Evolutionary conservation across 108 stramenopile genomes (phyloP).

Genomic region (Cyclotella kingstonii): DNA sequence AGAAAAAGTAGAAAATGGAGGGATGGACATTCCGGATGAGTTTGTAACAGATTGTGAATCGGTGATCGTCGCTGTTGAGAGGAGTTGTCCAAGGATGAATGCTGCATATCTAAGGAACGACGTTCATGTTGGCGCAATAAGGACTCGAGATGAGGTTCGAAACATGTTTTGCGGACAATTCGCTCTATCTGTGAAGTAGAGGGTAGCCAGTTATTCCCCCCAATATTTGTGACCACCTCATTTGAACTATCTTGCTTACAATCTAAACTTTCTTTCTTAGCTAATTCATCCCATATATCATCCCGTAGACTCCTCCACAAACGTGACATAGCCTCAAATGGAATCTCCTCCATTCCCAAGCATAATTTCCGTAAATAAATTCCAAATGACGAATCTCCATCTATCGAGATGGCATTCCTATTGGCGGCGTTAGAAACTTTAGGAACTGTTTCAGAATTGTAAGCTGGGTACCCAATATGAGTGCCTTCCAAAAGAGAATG

Average conservation of each 20-base stretch:
- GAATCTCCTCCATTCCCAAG: conserved; percentile 78
- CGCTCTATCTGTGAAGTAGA: conserved; percentile 40
- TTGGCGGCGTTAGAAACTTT: neutral
- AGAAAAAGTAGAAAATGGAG: conserved; percentile 81
- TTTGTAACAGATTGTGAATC: conserved; percentile 22
- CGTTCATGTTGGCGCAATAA: neutral
- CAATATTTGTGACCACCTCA: neutral
- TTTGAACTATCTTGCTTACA: neutral
- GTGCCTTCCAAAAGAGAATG: conserved; percentile 25
- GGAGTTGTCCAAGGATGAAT: neutral
- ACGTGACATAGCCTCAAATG: conserved; percentile 62
- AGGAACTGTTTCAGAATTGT: neutral
- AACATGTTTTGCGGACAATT: conserved; percentile 29
- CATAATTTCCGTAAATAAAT: conserved; percentile 68
- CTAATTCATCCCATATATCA: neutral
- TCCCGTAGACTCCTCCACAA: conserved; percentile 47
- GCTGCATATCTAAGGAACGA: neutral
- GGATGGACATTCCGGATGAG: conserved; percentile 78
- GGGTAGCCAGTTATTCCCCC: conserved; percentile 16
- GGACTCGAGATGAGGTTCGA: conserved; percentile 18
- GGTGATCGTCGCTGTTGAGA: conserved; percentile 5
- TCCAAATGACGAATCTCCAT: conserved; percentile 61
- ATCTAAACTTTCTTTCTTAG: neutral
- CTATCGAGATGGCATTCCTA: conserved; percentile 1
- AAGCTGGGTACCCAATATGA: neutral